These are phyloP conservation scores for Linnemannia elongata DNA, from an alignment of 192 early-diverging fungal genomes.

Conservation along the genomic window DNA sequence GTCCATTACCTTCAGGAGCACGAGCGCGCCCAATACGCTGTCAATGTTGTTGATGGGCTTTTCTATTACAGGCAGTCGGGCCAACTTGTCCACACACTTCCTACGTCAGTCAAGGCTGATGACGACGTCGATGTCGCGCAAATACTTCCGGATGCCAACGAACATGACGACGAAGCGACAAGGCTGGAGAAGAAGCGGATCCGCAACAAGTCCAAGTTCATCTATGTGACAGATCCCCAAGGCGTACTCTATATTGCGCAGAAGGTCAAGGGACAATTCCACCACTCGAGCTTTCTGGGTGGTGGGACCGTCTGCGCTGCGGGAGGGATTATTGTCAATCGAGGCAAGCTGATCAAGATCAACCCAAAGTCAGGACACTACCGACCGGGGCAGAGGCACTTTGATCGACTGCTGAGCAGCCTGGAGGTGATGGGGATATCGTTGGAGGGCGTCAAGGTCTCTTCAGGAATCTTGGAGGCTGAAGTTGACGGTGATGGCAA, in stretches of 20 bases:
- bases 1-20: slow-evolving; percentile 50
- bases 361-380: slow-evolving; percentile 63
- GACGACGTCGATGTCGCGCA: slow-evolving; percentile 44
- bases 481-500: neutral
- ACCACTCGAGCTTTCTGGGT: slow-evolving; percentile 60
- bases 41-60: slow-evolving; percentile 43
- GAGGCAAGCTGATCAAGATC: slow-evolving; percentile 55
- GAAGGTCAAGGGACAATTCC: slow-evolving; percentile 60
- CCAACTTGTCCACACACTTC: slow-evolving; percentile 50
- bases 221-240: slow-evolving; percentile 56
- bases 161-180: slow-evolving; percentile 34
- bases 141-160: slow-evolving; percentile 32
- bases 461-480: slow-evolving; percentile 27
- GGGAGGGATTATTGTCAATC: slow-evolving; percentile 51
- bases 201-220: slow-evolving; percentile 55
- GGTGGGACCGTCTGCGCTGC: slow-evolving; percentile 57
- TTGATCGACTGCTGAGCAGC: slow-evolving; percentile 37
- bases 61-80: slow-evolving; percentile 47
- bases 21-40: slow-evolving; percentile 55
- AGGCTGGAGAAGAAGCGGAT: slow-evolving; percentile 40
- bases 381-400: slow-evolving; percentile 55
- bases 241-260: slow-evolving; percentile 53
- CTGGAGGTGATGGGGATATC: slow-evolving; percentile 38
- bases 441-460: slow-evolving; percentile 37
- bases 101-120: slow-evolving; percentile 15